Evolutionary conservation across 140 eudicot genomes (phyloP).

Genomic region (Flaveria floridana): DNA sequence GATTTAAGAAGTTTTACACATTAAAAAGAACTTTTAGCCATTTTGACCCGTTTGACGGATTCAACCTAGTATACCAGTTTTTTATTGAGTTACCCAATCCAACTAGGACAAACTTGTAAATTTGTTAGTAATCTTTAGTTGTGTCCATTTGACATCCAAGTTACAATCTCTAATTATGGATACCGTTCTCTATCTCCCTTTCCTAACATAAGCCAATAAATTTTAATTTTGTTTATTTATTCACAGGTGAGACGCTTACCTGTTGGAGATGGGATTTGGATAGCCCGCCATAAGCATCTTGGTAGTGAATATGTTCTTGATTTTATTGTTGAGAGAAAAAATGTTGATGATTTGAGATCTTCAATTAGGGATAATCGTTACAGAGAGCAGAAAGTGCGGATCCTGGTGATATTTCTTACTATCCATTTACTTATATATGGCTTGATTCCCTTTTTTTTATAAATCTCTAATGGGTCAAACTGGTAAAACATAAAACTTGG

Average conservation of each 20-base stretch:
- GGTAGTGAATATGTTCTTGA: constrained; percentile 85
- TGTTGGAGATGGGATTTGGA: constrained; percentile 95
- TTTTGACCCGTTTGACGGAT: not conserved
- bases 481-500: not conserved
- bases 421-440: not conserved
- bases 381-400: constrained; percentile 85
- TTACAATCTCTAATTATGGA: constrained; percentile 4
- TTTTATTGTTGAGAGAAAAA: constrained; percentile 91
- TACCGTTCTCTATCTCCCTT: not conserved
- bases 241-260: constrained; percentile 74
- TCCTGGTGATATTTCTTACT: constrained; percentile 54
- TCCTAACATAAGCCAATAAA: not conserved
- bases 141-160: not conserved
- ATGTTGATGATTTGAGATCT: constrained; percentile 76
- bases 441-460: not conserved
- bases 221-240: not conserved
- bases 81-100: not conserved
- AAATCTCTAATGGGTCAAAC: not conserved
- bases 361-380: constrained; percentile 93
- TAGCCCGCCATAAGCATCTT: constrained; percentile 70
- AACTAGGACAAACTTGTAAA: too few relatives aligned
- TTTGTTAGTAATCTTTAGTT: too few relatives aligned
- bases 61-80: not conserved
- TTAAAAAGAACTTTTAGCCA: not conserved
- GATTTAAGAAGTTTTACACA: not conserved